Percentiles rank a stretch among this genome's conserved stretches.
phyloP scores from a whole-genome alignment of 2,329 filamentous ascomycete genomes.

The Diaporthe velutina region DNA sequence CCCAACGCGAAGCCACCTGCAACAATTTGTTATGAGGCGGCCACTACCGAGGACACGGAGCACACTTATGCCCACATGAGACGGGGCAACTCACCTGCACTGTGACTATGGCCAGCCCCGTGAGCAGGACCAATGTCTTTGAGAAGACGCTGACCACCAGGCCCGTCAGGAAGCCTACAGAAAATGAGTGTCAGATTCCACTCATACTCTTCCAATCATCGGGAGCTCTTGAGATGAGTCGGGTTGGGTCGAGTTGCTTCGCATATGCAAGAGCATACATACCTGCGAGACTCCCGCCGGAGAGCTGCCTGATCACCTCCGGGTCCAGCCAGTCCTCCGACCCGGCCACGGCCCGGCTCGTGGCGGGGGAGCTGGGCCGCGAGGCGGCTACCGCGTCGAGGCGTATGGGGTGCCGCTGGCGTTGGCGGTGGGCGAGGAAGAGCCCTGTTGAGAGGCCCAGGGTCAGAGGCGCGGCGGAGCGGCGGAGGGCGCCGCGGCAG shows the following conservation, averaged over 20 bases:
- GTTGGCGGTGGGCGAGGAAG: constrained; percentile 44
- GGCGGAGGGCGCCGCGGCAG: constrained; percentile 43
- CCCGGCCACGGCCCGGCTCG: constrained; percentile 40
- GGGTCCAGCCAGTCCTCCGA: constrained; percentile 47
- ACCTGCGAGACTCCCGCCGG: constrained; percentile 67
- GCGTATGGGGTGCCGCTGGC: constrained; percentile 44
- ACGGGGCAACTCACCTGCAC: constrained; percentile 65
- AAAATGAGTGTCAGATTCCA: background rate
- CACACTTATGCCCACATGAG: background rate
- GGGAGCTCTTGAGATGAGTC: background rate
- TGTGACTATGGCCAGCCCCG: constrained; percentile 74
- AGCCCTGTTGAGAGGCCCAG: constrained; percentile 44
- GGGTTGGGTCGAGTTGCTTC: background rate
- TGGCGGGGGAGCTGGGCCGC: constrained; percentile 36
- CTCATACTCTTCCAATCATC: background rate
- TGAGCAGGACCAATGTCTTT: constrained; percentile 74
- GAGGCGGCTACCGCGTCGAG: constrained; percentile 44
- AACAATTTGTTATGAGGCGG: constrained; percentile 13
- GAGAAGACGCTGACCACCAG: constrained; percentile 79
- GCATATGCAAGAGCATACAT: background rate
- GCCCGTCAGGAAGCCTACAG: constrained; percentile 71
- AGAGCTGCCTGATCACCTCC: constrained; percentile 62
- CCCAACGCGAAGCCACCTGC: constrained; percentile 59
- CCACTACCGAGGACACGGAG: background rate
- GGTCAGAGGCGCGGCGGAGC: constrained; percentile 42